Evolutionary conservation across 768 basidiomycete genomes (phyloP), one percentile per base, ranked within the genome.

Genomic region (Porpolomopsis calyptriformis): DNA sequence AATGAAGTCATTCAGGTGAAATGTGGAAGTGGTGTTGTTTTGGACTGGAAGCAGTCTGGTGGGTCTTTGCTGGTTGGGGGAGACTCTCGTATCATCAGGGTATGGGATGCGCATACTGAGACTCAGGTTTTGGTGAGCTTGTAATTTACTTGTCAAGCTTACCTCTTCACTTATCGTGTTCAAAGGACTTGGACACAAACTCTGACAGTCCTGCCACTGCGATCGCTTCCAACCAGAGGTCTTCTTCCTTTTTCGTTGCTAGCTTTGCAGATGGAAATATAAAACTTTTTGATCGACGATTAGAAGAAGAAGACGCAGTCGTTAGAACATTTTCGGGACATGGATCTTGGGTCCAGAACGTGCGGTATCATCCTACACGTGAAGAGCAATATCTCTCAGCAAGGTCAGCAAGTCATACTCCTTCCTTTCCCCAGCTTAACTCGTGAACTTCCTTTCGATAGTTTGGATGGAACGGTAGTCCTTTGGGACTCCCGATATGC

Each of bases 61-160:
- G 96, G 93, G 0, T 80, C 78, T 22, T 65, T 98, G 26, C 69
- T 97, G n/a, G 80, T 90, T 22, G 88, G 88, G 8, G 96, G 94
- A 1, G 94, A 98, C 64, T 84, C 89, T 29, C 78, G 80, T 47
- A 79, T 82, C 31, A 84, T 99, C 50, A 76, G 90, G 48, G 73
- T 92, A 3, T 99, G 96, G 96, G 93, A 99, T 60, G 94, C 92
- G 7, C 82, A 88, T 52, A 85, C 85, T 2, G 96, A 98, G 60
- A 78, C 73, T 20, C 77, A 80, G 47, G 68, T 82, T 36, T 60
- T 83, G 66, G 88, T 91, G 54, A 52, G 80, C 61, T 38, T 49
- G 27, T 5, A 31, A 20, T 16, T 14, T 44, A 16, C 4, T 42
- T 20, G 12, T 11, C 19, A 10, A 16, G 11, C 16, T 23, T 7